Evolutionary conservation across 2,329 filamentous ascomycete genomes (phyloP).

Genomic region (Ascochyta rabiei): DNA sequence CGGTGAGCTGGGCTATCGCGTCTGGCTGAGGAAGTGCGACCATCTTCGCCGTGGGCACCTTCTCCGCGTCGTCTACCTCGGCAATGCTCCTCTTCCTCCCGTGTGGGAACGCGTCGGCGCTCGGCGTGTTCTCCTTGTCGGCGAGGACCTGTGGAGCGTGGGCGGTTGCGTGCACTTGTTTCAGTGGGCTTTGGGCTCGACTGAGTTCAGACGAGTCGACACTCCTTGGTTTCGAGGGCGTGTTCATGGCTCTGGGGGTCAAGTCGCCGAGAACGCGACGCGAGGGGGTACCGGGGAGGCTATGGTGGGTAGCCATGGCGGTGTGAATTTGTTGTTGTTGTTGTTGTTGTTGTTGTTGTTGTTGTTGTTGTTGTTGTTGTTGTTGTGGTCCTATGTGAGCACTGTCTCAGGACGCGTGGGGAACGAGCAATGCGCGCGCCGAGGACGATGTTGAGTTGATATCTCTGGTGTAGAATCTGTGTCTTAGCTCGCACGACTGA

Average conservation of each 20-base stretch:
- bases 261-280: constrained; percentile 46
- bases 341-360: too few relatives aligned
- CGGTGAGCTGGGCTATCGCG: constrained; percentile 27
- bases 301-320: constrained; percentile 34
- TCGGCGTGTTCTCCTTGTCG: constrained; percentile 40
- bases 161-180: constrained; percentile 40
- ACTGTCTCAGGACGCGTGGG: constrained; percentile 18
- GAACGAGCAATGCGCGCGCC: constrained; percentile 16
- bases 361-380: constrained; percentile 22
- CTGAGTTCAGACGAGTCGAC: constrained; percentile 29
- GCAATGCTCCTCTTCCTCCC: constrained; percentile 45
- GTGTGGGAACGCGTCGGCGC: constrained; percentile 20
- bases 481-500: background rate
- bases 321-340: constrained; percentile 9
- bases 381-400: constrained; percentile 33
- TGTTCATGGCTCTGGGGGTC: constrained; percentile 43
- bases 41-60: constrained; percentile 33
- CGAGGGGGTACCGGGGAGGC: constrained; percentile 35
- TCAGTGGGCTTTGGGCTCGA: constrained; percentile 43
- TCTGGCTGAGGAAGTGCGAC: constrained; percentile 24
- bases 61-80: constrained; percentile 44
- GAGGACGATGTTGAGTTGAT: background rate
- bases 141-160: constrained; percentile 29
- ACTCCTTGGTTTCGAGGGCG: constrained; percentile 32
- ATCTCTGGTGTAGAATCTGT: background rate